Evolutionary conservation across 352 stramenopile genomes (phyloP).

Genomic region (Phytophthora sansomeana): DNA sequence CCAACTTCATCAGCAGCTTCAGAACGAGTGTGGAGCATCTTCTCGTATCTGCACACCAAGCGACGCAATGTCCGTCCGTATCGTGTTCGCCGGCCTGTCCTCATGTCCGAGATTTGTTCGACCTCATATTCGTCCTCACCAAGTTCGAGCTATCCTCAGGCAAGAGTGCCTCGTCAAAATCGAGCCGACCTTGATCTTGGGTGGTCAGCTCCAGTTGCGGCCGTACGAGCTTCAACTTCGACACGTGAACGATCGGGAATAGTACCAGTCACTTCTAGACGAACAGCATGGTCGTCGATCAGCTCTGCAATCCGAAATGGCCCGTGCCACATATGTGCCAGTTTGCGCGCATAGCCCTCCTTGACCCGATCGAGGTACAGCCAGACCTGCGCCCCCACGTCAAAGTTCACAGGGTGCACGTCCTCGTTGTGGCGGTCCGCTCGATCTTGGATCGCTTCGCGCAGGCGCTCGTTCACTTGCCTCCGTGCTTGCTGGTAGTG

Average conservation of each 20-base stretch:
- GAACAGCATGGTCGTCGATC: background rate
- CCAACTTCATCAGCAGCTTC: too few species aligned
- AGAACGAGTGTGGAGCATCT: too few species aligned
- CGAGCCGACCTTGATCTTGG: too few species aligned
- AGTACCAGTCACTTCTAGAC: background rate
- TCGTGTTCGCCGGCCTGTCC: too few species aligned
- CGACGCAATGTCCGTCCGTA: too few species aligned
- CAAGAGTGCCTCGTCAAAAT: too few species aligned
- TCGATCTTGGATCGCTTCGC: background rate
- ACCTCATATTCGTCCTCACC: too few species aligned
- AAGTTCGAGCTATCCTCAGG: too few species aligned
- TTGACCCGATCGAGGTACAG: conserved; percentile 8
- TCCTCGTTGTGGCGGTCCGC: conserved; percentile 10
- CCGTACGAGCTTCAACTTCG: background rate
- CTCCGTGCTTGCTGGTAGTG: conserved; percentile 10
- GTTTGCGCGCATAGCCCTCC: background rate
- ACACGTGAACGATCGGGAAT: background rate
- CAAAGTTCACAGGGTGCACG: background rate
- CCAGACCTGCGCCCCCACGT: background rate
- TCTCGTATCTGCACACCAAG: too few species aligned
- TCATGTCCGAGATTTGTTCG: too few species aligned
- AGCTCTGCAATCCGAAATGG: background rate
- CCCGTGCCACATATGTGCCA: too few species aligned
- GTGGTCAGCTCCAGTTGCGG: too few species aligned
- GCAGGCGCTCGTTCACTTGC: background rate